Conservation (phyloP, 352 stramenopile species). For the Blastocystis sp. region DNA sequence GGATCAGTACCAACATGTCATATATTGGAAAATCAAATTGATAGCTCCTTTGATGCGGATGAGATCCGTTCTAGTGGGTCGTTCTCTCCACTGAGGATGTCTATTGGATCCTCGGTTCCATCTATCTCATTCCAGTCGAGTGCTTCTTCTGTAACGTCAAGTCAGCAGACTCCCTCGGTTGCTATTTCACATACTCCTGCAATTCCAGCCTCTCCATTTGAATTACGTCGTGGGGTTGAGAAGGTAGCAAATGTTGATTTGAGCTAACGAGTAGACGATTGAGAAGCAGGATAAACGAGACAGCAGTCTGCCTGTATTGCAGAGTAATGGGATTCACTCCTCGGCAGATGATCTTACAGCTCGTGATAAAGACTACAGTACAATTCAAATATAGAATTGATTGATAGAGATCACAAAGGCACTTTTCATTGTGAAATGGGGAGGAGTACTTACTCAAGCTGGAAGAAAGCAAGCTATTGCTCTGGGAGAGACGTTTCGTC, state of each 20-base stretch:
- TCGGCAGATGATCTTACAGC: slow-evolving; percentile 69
- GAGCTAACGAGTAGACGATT: slow-evolving; percentile 28
- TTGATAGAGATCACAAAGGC: slow-evolving; percentile 74
- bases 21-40: too few species aligned
- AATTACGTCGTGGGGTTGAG: slow-evolving; percentile 22
- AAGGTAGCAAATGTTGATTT: background rate
- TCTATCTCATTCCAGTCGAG: too few species aligned
- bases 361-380: slow-evolving; percentile 51
- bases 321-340: slow-evolving; percentile 73
- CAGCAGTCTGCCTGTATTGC: slow-evolving; percentile 3
- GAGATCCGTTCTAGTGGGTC: too few species aligned
- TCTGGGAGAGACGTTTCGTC: slow-evolving; percentile 82
- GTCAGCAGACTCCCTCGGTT: too few species aligned
- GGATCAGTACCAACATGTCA: background rate
- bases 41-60: too few species aligned
- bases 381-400: slow-evolving; percentile 46
- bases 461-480: slow-evolving; percentile 88
- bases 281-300: slow-evolving; percentile 62
- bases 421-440: slow-evolving; percentile 99
- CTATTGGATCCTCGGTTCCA: too few species aligned
- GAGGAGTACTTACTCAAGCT: slow-evolving; percentile 92
- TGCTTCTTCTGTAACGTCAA: too few species aligned
- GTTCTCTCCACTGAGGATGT: too few species aligned
- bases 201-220: background rate
- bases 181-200: background rate